Evolutionary conservation across 495 filamentous ascomycete genomes (phyloP).

Genomic region (Bryoglossum gracile): DNA sequence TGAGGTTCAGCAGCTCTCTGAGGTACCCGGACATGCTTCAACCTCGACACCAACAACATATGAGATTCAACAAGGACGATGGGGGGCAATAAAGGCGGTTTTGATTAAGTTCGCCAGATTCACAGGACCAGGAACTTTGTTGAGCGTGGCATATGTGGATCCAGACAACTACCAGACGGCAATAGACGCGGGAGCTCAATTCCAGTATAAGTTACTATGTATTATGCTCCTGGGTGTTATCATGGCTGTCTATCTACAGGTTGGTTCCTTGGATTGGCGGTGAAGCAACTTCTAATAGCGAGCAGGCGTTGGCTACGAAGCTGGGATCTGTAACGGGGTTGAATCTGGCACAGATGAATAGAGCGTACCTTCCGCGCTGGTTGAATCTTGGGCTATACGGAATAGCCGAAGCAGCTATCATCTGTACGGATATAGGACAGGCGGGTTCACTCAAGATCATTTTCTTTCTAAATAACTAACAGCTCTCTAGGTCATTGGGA

Average conservation of each 20-base stretch:
- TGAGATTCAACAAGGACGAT: too few relatives aligned
- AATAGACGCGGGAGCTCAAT: constrained; percentile 59
- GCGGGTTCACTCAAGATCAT: not conserved
- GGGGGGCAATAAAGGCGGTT: too few relatives aligned
- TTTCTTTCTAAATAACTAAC: not conserved
- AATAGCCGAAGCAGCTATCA: constrained; percentile 58
- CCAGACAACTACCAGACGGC: constrained; percentile 84
- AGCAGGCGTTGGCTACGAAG: constrained; percentile 65
- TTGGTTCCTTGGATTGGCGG: not conserved
- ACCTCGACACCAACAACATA: too few relatives aligned
- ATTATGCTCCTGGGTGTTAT: constrained; percentile 73
- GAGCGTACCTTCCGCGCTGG: constrained; percentile 66
- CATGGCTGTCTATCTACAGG: constrained; percentile 67
- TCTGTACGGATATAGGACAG: constrained; percentile 15
- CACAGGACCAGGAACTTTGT: constrained; percentile 8
- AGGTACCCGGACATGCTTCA: too few relatives aligned
- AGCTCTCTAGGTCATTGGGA: constrained; percentile 84
- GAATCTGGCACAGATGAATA: constrained; percentile 70
- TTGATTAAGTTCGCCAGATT: constrained; percentile 12
- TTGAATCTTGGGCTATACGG: constrained; percentile 65
- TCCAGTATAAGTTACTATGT: constrained; percentile 61
- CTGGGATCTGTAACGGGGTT: constrained; percentile 65
- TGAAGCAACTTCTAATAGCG: not conserved
- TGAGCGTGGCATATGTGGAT: constrained; percentile 50
- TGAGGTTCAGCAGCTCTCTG: too few relatives aligned